Base-by-base conservation (phyloP, 2,329 filamentous ascomycete species). In the Aspergillus aculeatus region DNA sequence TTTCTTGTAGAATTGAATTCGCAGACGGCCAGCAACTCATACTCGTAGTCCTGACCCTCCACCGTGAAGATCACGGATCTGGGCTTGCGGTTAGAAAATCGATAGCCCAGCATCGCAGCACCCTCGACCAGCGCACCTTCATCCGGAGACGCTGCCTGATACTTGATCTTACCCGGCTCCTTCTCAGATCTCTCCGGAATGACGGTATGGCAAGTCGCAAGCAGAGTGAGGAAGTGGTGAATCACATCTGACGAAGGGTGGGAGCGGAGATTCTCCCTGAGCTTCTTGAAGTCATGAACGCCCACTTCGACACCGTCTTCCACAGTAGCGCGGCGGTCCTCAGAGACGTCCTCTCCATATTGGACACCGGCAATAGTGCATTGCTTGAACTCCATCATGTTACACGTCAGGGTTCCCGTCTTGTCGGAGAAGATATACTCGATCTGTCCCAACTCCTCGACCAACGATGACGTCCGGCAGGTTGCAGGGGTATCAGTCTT, bases 341-440 rank as follows among this genome's bases (percentile, higher is more conserved):
- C 95, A 0, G 95, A 89, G 1, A 98, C 87, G 48, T 94, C 91
- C 56, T 95, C 92, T 12, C 91, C 90, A 72, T 99, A 99, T 77
- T 96, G 94, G 56, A 98, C 88, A 26, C 95, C 95, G 26, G 87
- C 91, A 71, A 99, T 98, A 0, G 90, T 90, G 70, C 91, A 96
- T 76, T 98, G 92, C 73, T 92, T 92, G 76, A 98, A 99, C 75
- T 98, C 94, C 95, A 99, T 98, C 83, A 92, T 88, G 73, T 98
- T 98, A 78, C 93, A 96, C n/a, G 94, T 98, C 70, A 98, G 81
- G 4, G 94, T 98, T 48, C 94, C 94, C 1, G 94, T 98, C 81
- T 98, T 98, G 81, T 98, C 94, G 0, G 92, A 97, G 75, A 99
- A 99, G 64, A 99, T 95, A 71, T 96, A 99, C 72, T 98, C 95